Conservation (phyloP, 345 rosid genomes). For the Eucalyptus leucophloia region DNA sequence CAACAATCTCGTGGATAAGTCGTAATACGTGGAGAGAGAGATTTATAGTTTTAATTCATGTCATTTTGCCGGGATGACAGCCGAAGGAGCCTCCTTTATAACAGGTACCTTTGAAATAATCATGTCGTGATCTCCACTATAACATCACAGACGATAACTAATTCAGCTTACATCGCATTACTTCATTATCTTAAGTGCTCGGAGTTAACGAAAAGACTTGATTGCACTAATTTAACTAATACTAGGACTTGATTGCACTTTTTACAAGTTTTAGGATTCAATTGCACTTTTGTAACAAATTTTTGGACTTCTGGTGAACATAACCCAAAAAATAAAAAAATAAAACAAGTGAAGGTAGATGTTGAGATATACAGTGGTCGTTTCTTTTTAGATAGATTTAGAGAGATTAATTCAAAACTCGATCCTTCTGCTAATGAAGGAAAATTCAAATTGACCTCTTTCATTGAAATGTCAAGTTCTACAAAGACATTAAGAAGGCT, state of each 20-base stretch:
- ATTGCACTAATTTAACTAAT: too few relatives aligned
- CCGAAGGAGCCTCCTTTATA: too few relatives aligned
- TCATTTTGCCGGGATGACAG: neutral
- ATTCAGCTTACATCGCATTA: neutral
- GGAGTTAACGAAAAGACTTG: too few relatives aligned
- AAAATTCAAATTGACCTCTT: neutral
- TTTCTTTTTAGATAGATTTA: too few relatives aligned
- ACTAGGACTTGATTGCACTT: too few relatives aligned
- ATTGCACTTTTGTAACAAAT: too few relatives aligned
- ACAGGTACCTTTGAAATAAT: too few relatives aligned
- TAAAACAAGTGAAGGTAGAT: too few relatives aligned
- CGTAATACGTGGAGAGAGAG: neutral
- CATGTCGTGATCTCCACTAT: conserved; percentile 13
- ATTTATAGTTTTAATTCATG: neutral
- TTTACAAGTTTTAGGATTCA: too few relatives aligned
- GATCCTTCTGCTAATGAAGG: neutral
- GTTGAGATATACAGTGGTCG: too few relatives aligned
- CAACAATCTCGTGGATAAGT: neutral
- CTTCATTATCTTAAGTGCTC: neutral
- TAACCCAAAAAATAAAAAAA: too few relatives aligned
- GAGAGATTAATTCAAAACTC: neutral
- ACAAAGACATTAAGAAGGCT: neutral
- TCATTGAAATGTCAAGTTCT: neutral
- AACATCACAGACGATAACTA: neutral
- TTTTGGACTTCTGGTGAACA: too few relatives aligned